Evolutionary conservation across 2,329 filamentous ascomycete species (phyloP).

Genomic region (Colletotrichum gloeosporioides): DNA sequence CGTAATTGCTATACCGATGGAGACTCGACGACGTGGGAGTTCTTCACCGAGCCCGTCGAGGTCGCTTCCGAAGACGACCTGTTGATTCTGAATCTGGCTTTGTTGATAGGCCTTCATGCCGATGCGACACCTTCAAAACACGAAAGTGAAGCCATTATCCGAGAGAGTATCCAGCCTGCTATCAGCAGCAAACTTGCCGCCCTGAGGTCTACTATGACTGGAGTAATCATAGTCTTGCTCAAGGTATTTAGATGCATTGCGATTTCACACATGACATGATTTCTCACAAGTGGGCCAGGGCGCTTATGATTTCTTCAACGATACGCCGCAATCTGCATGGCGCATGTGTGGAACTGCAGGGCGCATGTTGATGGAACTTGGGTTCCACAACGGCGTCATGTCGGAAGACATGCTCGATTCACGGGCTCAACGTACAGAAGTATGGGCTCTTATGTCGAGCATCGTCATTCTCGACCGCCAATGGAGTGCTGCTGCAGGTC

Average conservation of each 20-base stretch:
- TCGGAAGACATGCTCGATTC: slow-evolving; percentile 21
- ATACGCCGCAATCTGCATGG: slow-evolving; percentile 27
- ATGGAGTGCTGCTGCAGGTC: slow-evolving; percentile 21
- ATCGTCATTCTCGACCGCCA: slow-evolving; percentile 22
- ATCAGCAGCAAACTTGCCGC: neutral
- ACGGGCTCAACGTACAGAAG: neutral
- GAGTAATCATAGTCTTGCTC: neutral
- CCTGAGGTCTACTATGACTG: neutral
- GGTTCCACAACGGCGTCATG: slow-evolving; percentile 30
- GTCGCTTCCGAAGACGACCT: slow-evolving; percentile 9
- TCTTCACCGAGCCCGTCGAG: neutral
- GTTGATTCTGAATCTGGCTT: slow-evolving; percentile 12
- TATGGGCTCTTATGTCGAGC: slow-evolving; percentile 9
- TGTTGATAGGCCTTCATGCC: slow-evolving; percentile 16
- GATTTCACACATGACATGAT: neutral
- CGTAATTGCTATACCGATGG: neutral
- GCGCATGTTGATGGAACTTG: slow-evolving; percentile 30
- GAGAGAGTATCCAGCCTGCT: neutral
- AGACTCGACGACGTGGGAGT: neutral
- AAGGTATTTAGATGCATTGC: neutral
- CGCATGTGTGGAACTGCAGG: slow-evolving; percentile 32
- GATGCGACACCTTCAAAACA: neutral
- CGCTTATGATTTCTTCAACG: slow-evolving; percentile 30
- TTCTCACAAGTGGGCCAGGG: neutral
- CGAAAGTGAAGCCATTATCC: neutral